These are phyloP conservation scores for Trichophyton verrucosum DNA, from an alignment of 2,329 filamentous ascomycete genomes.

Conservation along the genomic window DNA sequence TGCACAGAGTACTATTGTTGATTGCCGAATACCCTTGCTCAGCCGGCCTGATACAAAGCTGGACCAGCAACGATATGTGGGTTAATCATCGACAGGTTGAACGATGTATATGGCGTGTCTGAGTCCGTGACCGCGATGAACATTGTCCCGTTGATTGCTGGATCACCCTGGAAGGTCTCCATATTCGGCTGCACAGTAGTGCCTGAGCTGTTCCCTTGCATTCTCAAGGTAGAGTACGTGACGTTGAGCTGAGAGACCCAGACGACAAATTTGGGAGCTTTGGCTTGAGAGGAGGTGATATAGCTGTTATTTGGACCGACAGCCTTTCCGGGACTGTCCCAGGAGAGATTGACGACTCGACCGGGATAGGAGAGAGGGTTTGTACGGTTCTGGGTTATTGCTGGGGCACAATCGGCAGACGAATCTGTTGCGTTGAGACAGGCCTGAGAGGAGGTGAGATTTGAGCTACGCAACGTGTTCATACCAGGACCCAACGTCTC, in stretches of 20 bases:
- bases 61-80: constrained; percentile 60
- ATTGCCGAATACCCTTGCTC: constrained; percentile 18
- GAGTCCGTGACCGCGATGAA: constrained; percentile 64
- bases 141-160: constrained; percentile 63
- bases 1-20: background rate
- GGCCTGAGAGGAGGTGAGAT: constrained; percentile 18
- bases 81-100: constrained; percentile 62
- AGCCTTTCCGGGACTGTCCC: constrained; percentile 56
- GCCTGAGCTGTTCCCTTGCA: constrained; percentile 8
- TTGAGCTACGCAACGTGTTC: constrained; percentile 23
- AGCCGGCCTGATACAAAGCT: constrained; percentile 67
- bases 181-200: constrained; percentile 49
- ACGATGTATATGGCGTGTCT: constrained; percentile 58
- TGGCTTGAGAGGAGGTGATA: constrained; percentile 49
- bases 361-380: constrained; percentile 63
- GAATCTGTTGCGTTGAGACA: background rate
- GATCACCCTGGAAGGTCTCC: constrained; percentile 55
- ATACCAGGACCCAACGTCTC: constrained; percentile 43
- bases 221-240: constrained; percentile 53
- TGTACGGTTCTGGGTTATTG: constrained; percentile 56
- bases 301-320: constrained; percentile 78
- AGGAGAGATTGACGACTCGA: constrained; percentile 55
- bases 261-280: constrained; percentile 51
- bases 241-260: constrained; percentile 70
- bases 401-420: constrained; percentile 46